These are phyloP conservation scores for Cladosporium cucumerinum DNA, from an alignment of 2,329 filamentous ascomycete species.

Conservation along the genomic window DNA sequence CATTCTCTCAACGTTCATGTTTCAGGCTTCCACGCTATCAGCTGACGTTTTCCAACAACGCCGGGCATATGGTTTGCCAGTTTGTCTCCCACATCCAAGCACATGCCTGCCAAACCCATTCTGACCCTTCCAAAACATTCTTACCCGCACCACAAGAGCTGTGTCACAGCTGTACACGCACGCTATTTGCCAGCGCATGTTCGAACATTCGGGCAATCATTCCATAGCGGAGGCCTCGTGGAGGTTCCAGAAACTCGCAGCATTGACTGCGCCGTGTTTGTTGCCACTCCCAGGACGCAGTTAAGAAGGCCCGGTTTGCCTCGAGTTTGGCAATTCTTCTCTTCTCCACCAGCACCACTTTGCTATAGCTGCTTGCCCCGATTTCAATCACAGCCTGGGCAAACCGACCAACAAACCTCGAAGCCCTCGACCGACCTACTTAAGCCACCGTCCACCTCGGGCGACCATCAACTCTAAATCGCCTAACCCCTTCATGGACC, in stretches of 20 bases:
- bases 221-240: neutral
- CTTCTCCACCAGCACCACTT: neutral
- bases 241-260: neutral
- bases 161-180: neutral
- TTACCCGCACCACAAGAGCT: neutral
- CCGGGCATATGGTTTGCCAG: neutral
- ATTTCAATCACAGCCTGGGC: neutral
- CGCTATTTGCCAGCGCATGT: neutral
- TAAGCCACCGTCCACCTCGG: neutral
- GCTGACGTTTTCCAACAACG: neutral
- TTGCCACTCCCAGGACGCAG: neutral
- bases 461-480: neutral
- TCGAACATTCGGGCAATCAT: neutral
- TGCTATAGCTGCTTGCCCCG: neutral
- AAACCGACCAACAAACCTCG: neutral
- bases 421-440: neutral
- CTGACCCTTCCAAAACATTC: neutral
- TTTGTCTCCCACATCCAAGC: neutral
- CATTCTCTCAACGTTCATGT: neutral
- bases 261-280: conserved; percentile 11
- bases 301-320: neutral
- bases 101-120: neutral
- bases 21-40: neutral
- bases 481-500: neutral
- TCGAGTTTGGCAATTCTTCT: neutral